Conservation (phyloP, 192 early-diverging fungal genomes). For the Phycomyces nitens region DNA sequence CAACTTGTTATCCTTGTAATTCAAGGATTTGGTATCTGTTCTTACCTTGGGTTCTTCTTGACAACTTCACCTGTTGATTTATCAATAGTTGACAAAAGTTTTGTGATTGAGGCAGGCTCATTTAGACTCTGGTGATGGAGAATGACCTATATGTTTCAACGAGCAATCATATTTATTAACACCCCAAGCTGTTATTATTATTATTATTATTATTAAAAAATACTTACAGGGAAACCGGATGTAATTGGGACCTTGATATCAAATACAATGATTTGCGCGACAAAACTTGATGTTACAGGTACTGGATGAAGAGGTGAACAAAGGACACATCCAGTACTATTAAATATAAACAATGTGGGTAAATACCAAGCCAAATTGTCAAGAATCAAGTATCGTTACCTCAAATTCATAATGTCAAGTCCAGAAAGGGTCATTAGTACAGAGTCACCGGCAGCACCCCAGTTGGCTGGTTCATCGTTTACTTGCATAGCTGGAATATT, state of each 20-base stretch:
- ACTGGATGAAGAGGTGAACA: slow-evolving; percentile 70
- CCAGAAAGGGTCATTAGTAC: slow-evolving; percentile 71
- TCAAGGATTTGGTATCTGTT: background rate
- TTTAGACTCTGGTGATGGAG: slow-evolving; percentile 83
- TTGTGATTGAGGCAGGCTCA: slow-evolving; percentile 72
- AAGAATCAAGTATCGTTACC: slow-evolving; percentile 25
- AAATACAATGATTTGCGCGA: slow-evolving; percentile 90
- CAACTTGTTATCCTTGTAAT: too few species aligned
- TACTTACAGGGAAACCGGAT: slow-evolving; percentile 77
- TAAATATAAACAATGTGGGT: background rate
- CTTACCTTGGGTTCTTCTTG: slow-evolving; percentile 77
- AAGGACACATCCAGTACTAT: slow-evolving; percentile 77
- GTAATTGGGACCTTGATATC: slow-evolving; percentile 91
- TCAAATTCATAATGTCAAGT: slow-evolving; percentile 71
- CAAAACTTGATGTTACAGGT: slow-evolving; percentile 71
- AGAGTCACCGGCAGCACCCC: slow-evolving; percentile 94
- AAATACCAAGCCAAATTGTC: too few species aligned
- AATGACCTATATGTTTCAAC: slow-evolving; percentile 50
- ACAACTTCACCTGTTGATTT: slow-evolving; percentile 79
- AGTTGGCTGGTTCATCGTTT: slow-evolving; percentile 65
- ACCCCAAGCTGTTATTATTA: too few species aligned
- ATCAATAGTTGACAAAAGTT: slow-evolving; percentile 75
- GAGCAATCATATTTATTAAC: background rate
- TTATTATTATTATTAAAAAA: too few species aligned
- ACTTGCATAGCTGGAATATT: slow-evolving; percentile 63